Evolutionary conservation across 176 grass and related monocot species (phyloP).

Genomic region (Bothriochloa decipiens): DNA sequence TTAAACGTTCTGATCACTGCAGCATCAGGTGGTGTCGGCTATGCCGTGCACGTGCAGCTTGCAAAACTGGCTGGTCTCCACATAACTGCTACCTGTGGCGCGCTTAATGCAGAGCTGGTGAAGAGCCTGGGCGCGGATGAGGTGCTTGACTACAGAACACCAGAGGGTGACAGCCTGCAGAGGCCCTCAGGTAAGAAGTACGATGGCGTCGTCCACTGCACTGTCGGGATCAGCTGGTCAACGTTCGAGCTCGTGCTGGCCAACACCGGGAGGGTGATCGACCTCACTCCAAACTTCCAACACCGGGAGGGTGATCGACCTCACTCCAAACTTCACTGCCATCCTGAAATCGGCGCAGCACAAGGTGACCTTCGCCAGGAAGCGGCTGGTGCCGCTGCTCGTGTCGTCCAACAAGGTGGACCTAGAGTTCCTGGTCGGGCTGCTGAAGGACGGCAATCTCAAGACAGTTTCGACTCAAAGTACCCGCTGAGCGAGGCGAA

Average conservation of each 20-base stretch:
- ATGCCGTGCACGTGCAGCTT: conserved; percentile 51
- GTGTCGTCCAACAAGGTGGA: conserved; percentile 38
- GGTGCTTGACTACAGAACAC: conserved; percentile 67
- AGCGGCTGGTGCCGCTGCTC: conserved; percentile 56
- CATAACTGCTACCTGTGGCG: conserved; percentile 61
- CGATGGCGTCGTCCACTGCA: conserved; percentile 62
- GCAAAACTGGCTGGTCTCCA: conserved; percentile 63
- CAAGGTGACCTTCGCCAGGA: conserved; percentile 44
- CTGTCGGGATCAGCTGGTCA: conserved; percentile 48
- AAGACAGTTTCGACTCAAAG: conserved; percentile 62
- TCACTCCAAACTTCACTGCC: conserved; percentile 37
- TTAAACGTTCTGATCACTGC: conserved; percentile 61
- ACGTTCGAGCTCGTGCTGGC: conserved; percentile 52
- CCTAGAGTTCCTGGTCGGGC: conserved; percentile 63
- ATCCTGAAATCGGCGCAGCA: conserved; percentile 44
- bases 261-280: conserved; percentile 42
- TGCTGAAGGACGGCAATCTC: conserved; percentile 59
- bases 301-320: no score
- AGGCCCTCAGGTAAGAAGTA: conserved; percentile 66
- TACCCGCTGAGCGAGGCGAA: conserved; percentile 43
- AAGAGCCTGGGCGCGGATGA: conserved; percentile 67
- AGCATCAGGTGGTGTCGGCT: conserved; percentile 61
- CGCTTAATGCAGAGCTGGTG: conserved; percentile 58
- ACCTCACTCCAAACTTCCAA: no score
- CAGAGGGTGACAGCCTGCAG: conserved; percentile 54